Evolutionary conservation across 331 rosid species (phyloP), one percentile per base, ranked within the genome.

Genomic region (Acacia concinna): DNA sequence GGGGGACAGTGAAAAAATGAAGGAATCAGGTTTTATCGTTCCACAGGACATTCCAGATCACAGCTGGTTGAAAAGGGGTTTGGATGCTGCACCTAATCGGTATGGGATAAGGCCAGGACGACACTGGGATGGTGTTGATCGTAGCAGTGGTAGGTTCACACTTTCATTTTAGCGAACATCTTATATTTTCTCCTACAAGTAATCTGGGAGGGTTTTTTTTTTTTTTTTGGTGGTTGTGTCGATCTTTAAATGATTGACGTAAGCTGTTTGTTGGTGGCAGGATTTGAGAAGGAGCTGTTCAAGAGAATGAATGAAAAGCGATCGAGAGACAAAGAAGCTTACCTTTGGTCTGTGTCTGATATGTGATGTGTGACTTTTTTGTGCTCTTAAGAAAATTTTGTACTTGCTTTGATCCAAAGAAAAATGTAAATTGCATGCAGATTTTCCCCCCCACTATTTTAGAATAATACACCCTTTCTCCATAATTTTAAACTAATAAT

Each of bases 81-180:
- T 93, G 64, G 94, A 84, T 38, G 92, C 96, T 68, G 94, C 94
- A 27, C 90, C 94, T 40, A 93, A 93, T 80, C 88, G 98, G 30
- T 87, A 93, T 67, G 94, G 93, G 73, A 93, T 96, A 65, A 83
- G 81, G 81, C 99, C 98, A 0, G 99, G 98, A 63, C 91, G 98
- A 69, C 99, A 95, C 59, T 95, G 99, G 97, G 99, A 96, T 70
- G 99, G 97, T 54, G 93, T 96, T 67, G 99, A 96, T 81, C 93
- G 96, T 15, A 96, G 98, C 69, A 96, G 38, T 32, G 99, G 99
- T 95, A 44, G 63, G 98, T 89, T 82, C 77, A 71, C 56, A 68
- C 71, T 34, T 6, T 34, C 56, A 0, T 67, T 43, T 23, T 62
- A 0, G 28, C 8, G n/a, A 21, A 23, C 25, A 49, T 65, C 25